Percentiles rank a stretch among this genome's conserved stretches.
Conservation (phyloP, 495 filamentous ascomycete genomes). For the Penicillium robsamsonii region DNA sequence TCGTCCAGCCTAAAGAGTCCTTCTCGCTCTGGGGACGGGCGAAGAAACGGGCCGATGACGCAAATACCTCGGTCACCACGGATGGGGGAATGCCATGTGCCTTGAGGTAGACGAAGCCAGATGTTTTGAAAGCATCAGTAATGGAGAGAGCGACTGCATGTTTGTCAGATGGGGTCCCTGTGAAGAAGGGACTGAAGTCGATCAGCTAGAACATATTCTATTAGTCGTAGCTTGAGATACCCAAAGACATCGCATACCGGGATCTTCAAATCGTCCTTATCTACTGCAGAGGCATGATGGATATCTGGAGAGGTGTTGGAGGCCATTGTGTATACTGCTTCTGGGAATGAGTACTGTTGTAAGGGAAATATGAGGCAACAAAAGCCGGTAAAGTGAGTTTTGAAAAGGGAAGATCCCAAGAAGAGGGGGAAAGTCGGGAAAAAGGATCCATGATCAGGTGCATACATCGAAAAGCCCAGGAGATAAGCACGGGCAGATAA, state of each 20-base stretch:
- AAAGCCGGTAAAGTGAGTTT: neutral
- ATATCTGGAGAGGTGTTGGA: conserved; percentile 14
- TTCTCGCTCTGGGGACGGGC: conserved; percentile 66
- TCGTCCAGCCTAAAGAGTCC: conserved; percentile 66
- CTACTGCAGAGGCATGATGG: conserved; percentile 48
- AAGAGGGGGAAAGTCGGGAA: conserved; percentile 1
- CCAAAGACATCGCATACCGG: conserved; percentile 49
- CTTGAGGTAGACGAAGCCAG: conserved; percentile 89
- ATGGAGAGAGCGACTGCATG: conserved; percentile 66
- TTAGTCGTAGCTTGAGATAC: neutral
- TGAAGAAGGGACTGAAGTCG: conserved; percentile 75
- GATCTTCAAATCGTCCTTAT: conserved; percentile 65
- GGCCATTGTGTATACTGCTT: conserved; percentile 10
- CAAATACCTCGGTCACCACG: conserved; percentile 61
- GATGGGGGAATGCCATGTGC: conserved; percentile 67
- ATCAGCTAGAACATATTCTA: conserved; percentile 61
- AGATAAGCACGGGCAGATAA: conserved; percentile 13
- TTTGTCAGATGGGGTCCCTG: conserved; percentile 60
- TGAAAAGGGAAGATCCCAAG: neutral
- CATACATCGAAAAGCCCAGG: neutral
- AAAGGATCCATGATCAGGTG: neutral
- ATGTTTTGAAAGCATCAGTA: conserved; percentile 74
- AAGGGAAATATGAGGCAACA: neutral
- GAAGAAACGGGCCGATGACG: conserved; percentile 76
- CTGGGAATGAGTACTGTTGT: neutral